These are phyloP conservation scores for Micromonas commoda DNA, from an alignment of 139 green algal genomes.

Conservation along the genomic window DNA sequence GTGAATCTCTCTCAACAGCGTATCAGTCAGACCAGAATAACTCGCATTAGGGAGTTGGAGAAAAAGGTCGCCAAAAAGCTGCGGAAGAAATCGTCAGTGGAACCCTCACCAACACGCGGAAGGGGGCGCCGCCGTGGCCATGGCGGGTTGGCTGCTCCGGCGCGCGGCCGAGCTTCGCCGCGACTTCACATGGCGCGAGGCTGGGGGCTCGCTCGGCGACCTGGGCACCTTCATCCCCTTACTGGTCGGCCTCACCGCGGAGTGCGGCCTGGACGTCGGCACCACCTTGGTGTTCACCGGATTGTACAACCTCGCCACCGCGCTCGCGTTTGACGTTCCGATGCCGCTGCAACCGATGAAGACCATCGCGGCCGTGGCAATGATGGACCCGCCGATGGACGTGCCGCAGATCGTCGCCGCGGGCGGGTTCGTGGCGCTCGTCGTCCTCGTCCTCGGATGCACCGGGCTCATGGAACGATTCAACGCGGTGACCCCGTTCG, in stretches of 20 bases:
- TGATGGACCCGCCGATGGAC: conserved; percentile 37
- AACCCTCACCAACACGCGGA: too few relatives aligned
- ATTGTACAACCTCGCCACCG: conserved; percentile 63
- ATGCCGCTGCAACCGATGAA: conserved; percentile 77
- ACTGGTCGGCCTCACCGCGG: conserved; percentile 47
- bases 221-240: conserved; percentile 71
- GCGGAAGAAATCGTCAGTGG: too few relatives aligned
- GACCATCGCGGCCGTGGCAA: conserved; percentile 66
- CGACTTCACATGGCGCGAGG: conserved; percentile 8
- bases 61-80: too few relatives aligned
- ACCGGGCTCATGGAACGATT: conserved; percentile 50
- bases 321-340: conserved; percentile 53
- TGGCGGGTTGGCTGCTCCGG: too few relatives aligned
- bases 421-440: conserved; percentile 53
- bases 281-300: conserved; percentile 71
- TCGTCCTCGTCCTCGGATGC: conserved; percentile 52
- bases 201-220: conserved; percentile 49
- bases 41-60: too few relatives aligned
- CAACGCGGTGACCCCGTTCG: conserved; percentile 23
- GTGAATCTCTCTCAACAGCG: too few relatives aligned
- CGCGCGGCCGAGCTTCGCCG: background rate
- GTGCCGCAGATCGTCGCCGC: conserved; percentile 43
- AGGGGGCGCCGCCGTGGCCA: too few relatives aligned
- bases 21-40: too few relatives aligned
- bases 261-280: conserved; percentile 56